Percentiles rank a stretch among this genome's conserved stretches.
phyloP scores from a whole-genome alignment of 2,329 filamentous ascomycete genomes.

The Anisogramma anomala region DNA sequence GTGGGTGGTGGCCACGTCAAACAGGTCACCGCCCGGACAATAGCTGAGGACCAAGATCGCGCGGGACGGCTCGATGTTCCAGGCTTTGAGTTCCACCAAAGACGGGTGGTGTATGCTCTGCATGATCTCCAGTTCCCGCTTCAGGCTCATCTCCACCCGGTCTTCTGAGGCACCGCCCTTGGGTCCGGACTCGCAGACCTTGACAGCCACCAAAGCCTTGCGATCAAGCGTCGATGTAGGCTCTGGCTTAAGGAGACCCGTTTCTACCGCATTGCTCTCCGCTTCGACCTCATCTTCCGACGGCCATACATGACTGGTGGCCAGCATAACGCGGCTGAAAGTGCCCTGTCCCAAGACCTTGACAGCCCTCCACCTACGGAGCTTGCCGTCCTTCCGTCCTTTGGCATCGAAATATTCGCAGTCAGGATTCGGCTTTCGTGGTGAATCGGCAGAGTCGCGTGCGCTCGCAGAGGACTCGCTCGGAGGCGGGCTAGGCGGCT shows the following conservation, averaged over 20 bases:
- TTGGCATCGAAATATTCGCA: conserved; percentile 60
- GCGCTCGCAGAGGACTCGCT: conserved; percentile 55
- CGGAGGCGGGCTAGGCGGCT: conserved; percentile 69
- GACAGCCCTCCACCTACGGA: conserved; percentile 67
- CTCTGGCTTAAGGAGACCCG: conserved; percentile 24
- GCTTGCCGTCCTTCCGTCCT: conserved; percentile 55
- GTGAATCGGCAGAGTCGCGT: conserved; percentile 26
- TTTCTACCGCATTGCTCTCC: conserved; percentile 13
- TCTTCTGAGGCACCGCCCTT: conserved; percentile 89
- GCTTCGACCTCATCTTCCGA: conserved; percentile 33
- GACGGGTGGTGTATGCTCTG: conserved; percentile 80
- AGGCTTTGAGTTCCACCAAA: conserved; percentile 81
- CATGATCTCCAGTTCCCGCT: conserved; percentile 91
- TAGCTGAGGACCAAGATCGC: conserved; percentile 82
- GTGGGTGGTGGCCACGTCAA: conserved; percentile 74
- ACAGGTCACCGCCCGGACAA: conserved; percentile 87
- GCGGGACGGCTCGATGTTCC: conserved; percentile 71
- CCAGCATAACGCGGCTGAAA: conserved; percentile 88
- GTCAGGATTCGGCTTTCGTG: conserved; percentile 26
- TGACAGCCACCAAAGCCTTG: conserved; percentile 84
- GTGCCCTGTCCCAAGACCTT: conserved; percentile 81
- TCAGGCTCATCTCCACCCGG: conserved; percentile 82
- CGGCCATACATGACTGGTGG: conserved; percentile 59
- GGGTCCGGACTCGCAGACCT: conserved; percentile 89
- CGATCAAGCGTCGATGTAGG: conserved; percentile 39